A percentile compares a stretch with the other conserved stretches of the same genome.
Evolutionary conservation across 495 filamentous ascomycete genomes (phyloP).

Genomic region (Penicillium waksmanii): DNA sequence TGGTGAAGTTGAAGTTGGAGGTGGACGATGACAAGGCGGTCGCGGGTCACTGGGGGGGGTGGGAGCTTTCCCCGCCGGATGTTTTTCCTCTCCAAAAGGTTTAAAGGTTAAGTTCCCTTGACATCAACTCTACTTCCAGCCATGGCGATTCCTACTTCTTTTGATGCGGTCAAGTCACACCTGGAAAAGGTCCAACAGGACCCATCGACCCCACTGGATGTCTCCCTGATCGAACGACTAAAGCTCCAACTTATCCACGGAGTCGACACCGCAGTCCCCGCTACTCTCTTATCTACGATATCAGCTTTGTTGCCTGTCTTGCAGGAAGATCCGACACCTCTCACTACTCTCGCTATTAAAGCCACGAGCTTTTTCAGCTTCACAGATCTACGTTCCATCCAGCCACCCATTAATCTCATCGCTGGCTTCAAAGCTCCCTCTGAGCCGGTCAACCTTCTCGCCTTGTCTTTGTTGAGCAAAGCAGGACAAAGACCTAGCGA

Average conservation of each 20-base stretch:
- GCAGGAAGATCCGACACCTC: constrained; percentile 55
- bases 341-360: constrained; percentile 47
- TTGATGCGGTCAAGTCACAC: constrained; percentile 41
- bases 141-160: constrained; percentile 47
- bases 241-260: constrained; percentile 43
- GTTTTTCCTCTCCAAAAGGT: not conserved
- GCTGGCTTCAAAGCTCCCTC: constrained; percentile 62
- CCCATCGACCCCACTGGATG: constrained; percentile 41
- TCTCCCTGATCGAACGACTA: constrained; percentile 43
- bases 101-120: no score
- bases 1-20: not conserved
- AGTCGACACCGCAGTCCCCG: constrained; percentile 36
- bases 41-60: not conserved
- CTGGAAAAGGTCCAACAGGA: constrained; percentile 41
- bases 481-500: constrained; percentile 63
- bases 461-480: constrained; percentile 72
- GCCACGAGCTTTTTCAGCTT: constrained; percentile 47
- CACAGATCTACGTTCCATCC: constrained; percentile 44
- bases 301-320: constrained; percentile 50
- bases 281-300: constrained; percentile 48
- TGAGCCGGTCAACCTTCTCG: constrained; percentile 69
- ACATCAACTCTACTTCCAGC: constrained; percentile 4
- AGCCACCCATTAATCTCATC: constrained; percentile 51
- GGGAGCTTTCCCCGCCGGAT: constrained; percentile 4
- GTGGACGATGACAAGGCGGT: not conserved